Base-by-base conservation (phyloP, 352 stramenopile species). In the Saprolegnia diclina region DNA sequence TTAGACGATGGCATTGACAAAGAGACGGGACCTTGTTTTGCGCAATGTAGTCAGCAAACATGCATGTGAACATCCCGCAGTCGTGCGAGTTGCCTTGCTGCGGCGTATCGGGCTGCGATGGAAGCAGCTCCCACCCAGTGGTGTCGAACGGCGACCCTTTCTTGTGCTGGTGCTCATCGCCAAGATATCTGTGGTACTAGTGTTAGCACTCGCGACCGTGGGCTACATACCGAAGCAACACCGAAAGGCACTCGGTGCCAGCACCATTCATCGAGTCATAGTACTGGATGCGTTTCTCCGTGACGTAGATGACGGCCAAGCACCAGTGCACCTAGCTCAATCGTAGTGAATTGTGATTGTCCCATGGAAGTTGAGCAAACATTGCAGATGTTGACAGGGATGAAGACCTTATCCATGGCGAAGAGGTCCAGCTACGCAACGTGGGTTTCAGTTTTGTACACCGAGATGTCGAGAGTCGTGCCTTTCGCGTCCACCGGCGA, bases 371-470 rank as follows among this genome's bases (percentile, higher is more conserved):
- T 21, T 10, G 4, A 13, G 73, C 81, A 64, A 79, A 92, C 87
- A 64, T 95, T 93, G 50, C 79, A 85, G n/a, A 95, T 76, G 61
- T 95, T 93, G 56, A 95, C 80, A 4, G 87, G 87, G 4, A 95
- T 78, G 65, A 93, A 93, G 70, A 95, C 80, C 67, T 95, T 95
- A 77, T 95, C 87, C 85, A 95, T 91, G n/a, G 82, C 73, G 64
- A 95, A 95, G n/a, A 95, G 29, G 71, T 95, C 87, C 59, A 94
- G 81, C 86, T 90, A 63, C 26, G n/a, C 10, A 11, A 13, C 11
- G 42, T 67, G 4, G 50, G 32, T 37, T 21, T 62, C 14, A n/a
- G 35, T 37, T 7, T 22, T 48, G n/a, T 18, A 56, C 48, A 61
- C 35, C 16, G 68, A 7, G 7, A 32, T 19, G 59, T 2, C 52